Conservation (phyloP, 306 rosid species). For the Cyclanthera cordifolia region DNA sequence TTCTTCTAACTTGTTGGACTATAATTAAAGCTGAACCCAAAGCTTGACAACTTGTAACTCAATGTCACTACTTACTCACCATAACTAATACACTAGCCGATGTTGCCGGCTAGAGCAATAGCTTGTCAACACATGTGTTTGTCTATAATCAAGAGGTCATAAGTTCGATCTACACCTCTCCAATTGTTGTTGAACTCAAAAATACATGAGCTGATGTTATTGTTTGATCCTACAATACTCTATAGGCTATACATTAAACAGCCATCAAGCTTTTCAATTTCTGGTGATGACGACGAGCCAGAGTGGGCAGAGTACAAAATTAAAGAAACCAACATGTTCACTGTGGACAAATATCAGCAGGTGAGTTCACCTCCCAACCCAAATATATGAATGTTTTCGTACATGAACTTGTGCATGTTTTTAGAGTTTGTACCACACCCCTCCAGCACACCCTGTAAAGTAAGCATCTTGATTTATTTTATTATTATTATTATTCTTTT, state of each 20-base stretch:
- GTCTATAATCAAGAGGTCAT: no score
- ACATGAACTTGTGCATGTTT: background rate
- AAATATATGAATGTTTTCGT: background rate
- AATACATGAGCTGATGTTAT: background rate
- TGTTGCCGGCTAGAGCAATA: background rate
- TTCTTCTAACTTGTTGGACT: background rate
- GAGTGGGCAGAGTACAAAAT: slow-evolving; percentile 97
- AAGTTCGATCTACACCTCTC: no score
- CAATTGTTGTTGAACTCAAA: background rate
- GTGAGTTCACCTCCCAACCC: slow-evolving; percentile 32
- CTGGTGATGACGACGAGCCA: slow-evolving; percentile 36
- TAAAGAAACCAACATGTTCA: slow-evolving; percentile 87
- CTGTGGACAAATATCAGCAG: slow-evolving; percentile 92
- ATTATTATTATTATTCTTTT: background rate
- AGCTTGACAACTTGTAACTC: background rate
- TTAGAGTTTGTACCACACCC: background rate
- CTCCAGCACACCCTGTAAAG: background rate
- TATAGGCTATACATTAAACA: slow-evolving; percentile 71
- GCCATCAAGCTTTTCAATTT: slow-evolving; percentile 48
- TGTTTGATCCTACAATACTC: slow-evolving; percentile 11
- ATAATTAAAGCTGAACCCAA: background rate
- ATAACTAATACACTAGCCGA: background rate
- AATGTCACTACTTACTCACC: background rate
- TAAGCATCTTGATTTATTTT: background rate
- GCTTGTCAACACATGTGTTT: no score